phyloP scores from a whole-genome alignment of 495 filamentous ascomycete species.

The Hypoxylon perforatum region DNA sequence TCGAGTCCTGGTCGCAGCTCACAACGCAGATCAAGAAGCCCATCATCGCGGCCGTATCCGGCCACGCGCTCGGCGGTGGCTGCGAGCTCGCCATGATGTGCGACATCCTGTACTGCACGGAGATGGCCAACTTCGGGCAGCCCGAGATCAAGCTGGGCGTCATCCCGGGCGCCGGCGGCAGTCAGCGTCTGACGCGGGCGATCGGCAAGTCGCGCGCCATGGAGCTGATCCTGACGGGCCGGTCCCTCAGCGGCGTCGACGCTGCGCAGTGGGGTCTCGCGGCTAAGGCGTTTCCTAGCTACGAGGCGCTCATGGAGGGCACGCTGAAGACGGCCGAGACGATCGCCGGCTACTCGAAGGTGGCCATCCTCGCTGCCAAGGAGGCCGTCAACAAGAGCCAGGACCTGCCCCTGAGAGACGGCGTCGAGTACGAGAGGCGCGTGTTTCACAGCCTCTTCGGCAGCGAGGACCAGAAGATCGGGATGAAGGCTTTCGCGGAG shows the following conservation, averaged over 20 bases:
- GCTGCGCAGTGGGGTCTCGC: constrained; percentile 93
- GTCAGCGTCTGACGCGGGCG: constrained; percentile 86
- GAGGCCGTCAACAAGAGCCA: constrained; percentile 98
- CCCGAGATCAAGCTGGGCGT: constrained; percentile 95
- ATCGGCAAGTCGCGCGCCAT: constrained; percentile 92
- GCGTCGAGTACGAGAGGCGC: constrained; percentile 92
- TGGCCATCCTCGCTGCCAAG: constrained; percentile 91
- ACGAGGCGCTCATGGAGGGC: constrained; percentile 83
- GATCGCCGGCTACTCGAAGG: constrained; percentile 82
- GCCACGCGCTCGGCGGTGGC: constrained; percentile 92
- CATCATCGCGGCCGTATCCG: constrained; percentile 91
- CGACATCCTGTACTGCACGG: constrained; percentile 91
- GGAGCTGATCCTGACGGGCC: constrained; percentile 92
- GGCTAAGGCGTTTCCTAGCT: constrained; percentile 79
- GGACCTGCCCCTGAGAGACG: constrained; percentile 84
- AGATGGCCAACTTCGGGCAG: constrained; percentile 87
- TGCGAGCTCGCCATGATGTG: constrained; percentile 99
- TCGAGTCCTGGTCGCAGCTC: constrained; percentile 89
- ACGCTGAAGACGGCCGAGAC: constrained; percentile 84
- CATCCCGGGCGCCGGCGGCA: constrained; percentile 92
- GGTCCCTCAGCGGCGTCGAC: constrained; percentile 81
- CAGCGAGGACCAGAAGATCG: constrained; percentile 95
- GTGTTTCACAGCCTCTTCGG: constrained; percentile 95
- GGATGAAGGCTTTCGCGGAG: constrained; percentile 94
- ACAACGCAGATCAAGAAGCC: constrained; percentile 87